These are phyloP conservation scores for Gossypium laxum DNA, from an alignment of 441 rosid genomes.

Conservation along the genomic window DNA sequence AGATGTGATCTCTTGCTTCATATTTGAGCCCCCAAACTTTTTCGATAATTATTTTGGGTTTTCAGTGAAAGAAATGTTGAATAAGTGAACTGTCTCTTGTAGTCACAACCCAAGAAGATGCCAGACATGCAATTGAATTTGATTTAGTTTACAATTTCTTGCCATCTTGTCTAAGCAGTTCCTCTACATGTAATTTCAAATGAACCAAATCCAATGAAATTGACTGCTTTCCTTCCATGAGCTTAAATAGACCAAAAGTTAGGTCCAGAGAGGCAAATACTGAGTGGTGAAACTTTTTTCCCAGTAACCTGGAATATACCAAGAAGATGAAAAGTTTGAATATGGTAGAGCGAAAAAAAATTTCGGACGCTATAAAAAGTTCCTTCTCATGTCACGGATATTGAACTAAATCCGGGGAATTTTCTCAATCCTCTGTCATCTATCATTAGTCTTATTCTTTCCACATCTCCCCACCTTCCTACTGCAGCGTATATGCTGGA, in stretches of 20 bases:
- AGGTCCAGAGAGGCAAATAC: conserved; percentile 39
- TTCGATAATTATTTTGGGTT: conserved; percentile 48
- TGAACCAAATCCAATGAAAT: background rate
- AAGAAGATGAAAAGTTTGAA: background rate
- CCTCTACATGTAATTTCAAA: background rate
- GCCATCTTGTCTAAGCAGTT: background rate
- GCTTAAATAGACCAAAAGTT: background rate
- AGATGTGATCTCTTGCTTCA: conserved; percentile 83
- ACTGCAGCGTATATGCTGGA: conserved; percentile 44
- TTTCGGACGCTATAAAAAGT: background rate
- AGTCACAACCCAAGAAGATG: background rate
- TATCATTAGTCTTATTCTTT: conserved; percentile 37
- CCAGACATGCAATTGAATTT: background rate
- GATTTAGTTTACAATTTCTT: conserved; percentile 1
- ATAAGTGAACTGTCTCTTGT: conserved; percentile 23
- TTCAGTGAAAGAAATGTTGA: conserved; percentile 47
- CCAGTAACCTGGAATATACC: background rate
- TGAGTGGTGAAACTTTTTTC: conserved; percentile 25
- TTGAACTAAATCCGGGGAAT: conserved; percentile 32
- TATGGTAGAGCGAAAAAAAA: background rate
- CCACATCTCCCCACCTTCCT: conserved; percentile 51
- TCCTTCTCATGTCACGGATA: conserved; percentile 23
- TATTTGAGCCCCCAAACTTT: conserved; percentile 60
- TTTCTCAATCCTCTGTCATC: conserved; percentile 33
- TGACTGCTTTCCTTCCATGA: background rate